Base-by-base conservation (phyloP, 305 asterid genomes). In the Petunia hybrid region DNA sequence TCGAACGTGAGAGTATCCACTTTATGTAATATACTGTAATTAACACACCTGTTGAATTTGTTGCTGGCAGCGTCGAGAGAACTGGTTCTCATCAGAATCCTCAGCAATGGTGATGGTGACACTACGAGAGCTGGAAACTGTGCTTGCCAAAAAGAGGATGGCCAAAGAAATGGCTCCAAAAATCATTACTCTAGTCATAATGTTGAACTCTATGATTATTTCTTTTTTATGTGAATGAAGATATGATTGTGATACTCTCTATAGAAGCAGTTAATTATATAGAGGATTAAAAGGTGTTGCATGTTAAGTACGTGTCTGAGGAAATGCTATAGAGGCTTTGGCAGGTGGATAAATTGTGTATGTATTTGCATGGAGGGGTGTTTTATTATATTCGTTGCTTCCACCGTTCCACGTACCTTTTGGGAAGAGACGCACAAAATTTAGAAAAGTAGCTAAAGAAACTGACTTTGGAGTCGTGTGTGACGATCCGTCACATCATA, bases 61-160 rank as follows among this genome's bases (percentile, higher is more conserved):
- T 35, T 61, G 60, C 59, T 83, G 76, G 85, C 92, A 87, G 1
- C 82, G 39, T 9, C 39, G 39, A 3, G 69, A 5, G 0, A 12
- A 63, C 31, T 22, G 31, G n/a, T 80, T 82, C 39, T 83, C 79
- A 14, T 43, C 65, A 31, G 8, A 55, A 38, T 77, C 74, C 73
- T 80, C 86, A 68, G n/a, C 80, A 16, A 46, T 35, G 8, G 76
- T 82, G 14, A 68, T 78, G 62, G 75, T n/a, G 59, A 81, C 36
- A 12, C 38, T 59, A 73, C 78, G 78, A 3, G 78, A 35, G 46
- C 46, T 51, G 13, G 46, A 73, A 73, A 73, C 78, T 35, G 78
- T 73, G 13, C 9, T 60, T 51, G 78, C 63, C 78, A 73, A 48
- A 1, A 73, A 73, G 6, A 73, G 35, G 2, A 73, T 53, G 36